phyloP scores from a whole-genome alignment of 202 grass and related monocot genomes.

The Brachypodium distachyon region DNA sequence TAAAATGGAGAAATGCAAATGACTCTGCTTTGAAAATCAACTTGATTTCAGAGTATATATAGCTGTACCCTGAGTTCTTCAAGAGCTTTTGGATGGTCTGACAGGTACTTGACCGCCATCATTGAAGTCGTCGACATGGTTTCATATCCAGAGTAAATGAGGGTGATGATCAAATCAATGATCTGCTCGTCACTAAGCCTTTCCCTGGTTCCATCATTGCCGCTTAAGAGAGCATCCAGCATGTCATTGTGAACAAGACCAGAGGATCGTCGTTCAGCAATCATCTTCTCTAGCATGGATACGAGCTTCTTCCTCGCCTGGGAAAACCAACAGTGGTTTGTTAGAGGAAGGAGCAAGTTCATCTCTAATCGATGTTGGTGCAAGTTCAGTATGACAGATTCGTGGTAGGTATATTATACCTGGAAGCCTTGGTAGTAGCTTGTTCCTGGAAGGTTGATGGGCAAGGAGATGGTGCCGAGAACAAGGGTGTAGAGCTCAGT shows the following conservation, averaged over 20 bases:
- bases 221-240: conserved; percentile 59
- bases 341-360: neutral
- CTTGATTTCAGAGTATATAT: neutral
- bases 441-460: conserved; percentile 70
- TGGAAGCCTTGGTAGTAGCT: conserved; percentile 66
- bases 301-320: conserved; percentile 93
- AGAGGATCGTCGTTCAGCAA: conserved; percentile 41
- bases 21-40: neutral
- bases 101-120: conserved; percentile 96
- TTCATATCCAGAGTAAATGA: conserved; percentile 93
- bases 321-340: neutral
- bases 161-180: conserved; percentile 77
- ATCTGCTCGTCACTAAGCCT: conserved; percentile 82
- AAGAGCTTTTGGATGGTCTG: conserved; percentile 60
- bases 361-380: neutral
- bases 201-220: conserved; percentile 33
- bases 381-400: conserved; percentile 1
- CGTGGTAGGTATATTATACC: conserved; percentile 28
- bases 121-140: conserved; percentile 91
- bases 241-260: conserved; percentile 48
- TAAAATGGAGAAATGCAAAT: neutral
- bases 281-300: conserved; percentile 61
- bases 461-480: conserved; percentile 76
- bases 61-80: conserved; percentile 72
- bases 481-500: conserved; percentile 70